Evolutionary conservation across 2,329 filamentous ascomycete species (phyloP), one percentile per base, ranked within the genome.

Genomic region (Dothideomycetes sp.): DNA sequence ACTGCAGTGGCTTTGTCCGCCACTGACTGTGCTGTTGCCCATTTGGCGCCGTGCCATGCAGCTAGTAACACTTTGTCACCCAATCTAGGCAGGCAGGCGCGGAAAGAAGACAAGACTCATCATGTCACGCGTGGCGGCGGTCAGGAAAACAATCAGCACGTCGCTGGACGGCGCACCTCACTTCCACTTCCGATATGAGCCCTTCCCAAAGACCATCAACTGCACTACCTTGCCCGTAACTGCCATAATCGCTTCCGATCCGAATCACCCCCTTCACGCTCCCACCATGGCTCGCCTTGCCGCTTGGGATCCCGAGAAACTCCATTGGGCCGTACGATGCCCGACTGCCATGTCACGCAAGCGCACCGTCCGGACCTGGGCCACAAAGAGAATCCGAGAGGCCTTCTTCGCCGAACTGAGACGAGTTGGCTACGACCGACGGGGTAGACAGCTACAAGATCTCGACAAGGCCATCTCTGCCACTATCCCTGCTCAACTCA

Each of bases 271-370:
- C 4, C 44, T 51, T 15, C 42, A 55, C 41, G 61, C 65, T 32
- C 56, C 62, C 31, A 55, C 48, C 3, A 33, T 36, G 11, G 46
- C 52, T 5, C 40, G 46, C 2, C 31, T 52, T 8, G 40, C 39
- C 3, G 35, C 41, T 11, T 54, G 55, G 42, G 46, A 57, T 39
- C 47, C 52, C 8, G 56, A 62, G 48, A 57, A 56, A 24, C 57
- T 77, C 14, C 70, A 70, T 63, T 72, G 67, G 65, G 53, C 56
- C 12, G 60, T 69, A 4, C 49, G 61, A 41, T 37, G 47, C n/a
- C 46, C 54, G 41, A 45, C 55, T 38, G 44, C 50, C 44, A 38
- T 53, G 50, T 39, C 46, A 3, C 52, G 54, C 16, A 69, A 66
- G 40, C 56, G 58, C 5, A 63, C 66, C 16, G 60, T 75, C n/a